phyloP scores from a whole-genome alignment of 2,329 filamentous ascomycete species.

The Cadophora sp. region DNA sequence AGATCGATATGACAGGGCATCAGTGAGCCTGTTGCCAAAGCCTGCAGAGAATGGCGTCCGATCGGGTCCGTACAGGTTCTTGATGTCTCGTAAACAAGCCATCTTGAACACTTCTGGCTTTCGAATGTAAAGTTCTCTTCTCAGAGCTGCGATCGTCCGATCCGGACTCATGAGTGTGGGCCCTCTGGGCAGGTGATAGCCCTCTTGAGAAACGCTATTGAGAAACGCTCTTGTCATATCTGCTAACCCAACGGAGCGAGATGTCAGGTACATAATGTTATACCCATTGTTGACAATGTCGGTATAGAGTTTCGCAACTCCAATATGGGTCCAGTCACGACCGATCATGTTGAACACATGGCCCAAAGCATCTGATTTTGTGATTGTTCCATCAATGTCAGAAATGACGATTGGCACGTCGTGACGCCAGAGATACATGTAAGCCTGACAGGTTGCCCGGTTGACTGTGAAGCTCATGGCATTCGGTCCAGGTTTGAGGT shows the following conservation, averaged over 20 bases:
- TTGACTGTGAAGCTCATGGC: slow-evolving; percentile 97
- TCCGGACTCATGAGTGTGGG: slow-evolving; percentile 96
- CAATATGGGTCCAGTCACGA: slow-evolving; percentile 96
- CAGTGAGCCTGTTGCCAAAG: slow-evolving; percentile 95
- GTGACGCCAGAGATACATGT: slow-evolving; percentile 93
- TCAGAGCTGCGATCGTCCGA: slow-evolving; percentile 88
- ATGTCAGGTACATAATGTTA: slow-evolving; percentile 98
- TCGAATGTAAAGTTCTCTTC: slow-evolving; percentile 90
- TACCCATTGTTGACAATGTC: slow-evolving; percentile 96
- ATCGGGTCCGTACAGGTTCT: slow-evolving; percentile 80
- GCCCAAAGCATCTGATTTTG: slow-evolving; percentile 93
- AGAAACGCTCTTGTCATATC: slow-evolving; percentile 91
- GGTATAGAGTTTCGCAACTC: slow-evolving; percentile 95
- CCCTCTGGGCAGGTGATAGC: slow-evolving; percentile 83
- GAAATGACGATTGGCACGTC: slow-evolving; percentile 96
- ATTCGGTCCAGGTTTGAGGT: slow-evolving; percentile 86
- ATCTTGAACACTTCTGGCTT: slow-evolving; percentile 99
- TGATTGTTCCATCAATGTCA: slow-evolving; percentile 98
- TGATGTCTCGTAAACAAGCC: slow-evolving; percentile 94
- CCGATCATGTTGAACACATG: slow-evolving; percentile 97
- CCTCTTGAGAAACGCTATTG: slow-evolving; percentile 87
- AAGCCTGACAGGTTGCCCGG: slow-evolving; percentile 86
- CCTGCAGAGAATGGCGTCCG: slow-evolving; percentile 93
- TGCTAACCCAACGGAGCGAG: slow-evolving; percentile 89
- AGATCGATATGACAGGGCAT: slow-evolving; percentile 93